Evolutionary conservation across 495 filamentous ascomycete species (phyloP).

Genomic region (Penicillium crystallinum): DNA sequence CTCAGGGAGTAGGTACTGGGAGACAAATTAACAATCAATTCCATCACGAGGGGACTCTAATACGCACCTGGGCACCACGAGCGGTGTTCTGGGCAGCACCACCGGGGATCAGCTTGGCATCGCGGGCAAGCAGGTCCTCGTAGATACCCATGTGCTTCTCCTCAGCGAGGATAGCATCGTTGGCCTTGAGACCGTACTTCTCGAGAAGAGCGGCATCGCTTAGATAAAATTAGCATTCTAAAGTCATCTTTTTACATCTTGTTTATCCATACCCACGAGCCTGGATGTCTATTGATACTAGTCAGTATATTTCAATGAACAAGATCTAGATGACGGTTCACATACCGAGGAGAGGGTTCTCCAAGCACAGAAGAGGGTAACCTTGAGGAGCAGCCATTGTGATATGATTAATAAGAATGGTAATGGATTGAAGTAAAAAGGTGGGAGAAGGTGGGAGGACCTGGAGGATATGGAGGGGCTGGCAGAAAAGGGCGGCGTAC

Average conservation of each 20-base stretch:
- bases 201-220: constrained; percentile 69
- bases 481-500: constrained; percentile 21
- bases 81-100: constrained; percentile 98
- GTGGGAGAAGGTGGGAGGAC: constrained; percentile 16
- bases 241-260: not conserved
- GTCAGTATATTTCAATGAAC: constrained; percentile 16
- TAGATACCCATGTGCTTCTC: constrained; percentile 83
- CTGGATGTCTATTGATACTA: constrained; percentile 69
- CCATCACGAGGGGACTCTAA: not conserved
- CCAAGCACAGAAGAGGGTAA: constrained; percentile 82
- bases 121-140: constrained; percentile 81
- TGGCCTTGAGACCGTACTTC: constrained; percentile 88
- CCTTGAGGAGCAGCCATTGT: constrained; percentile 68
- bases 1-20: constrained; percentile 80
- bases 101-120: constrained; percentile 91
- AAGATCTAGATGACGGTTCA: constrained; percentile 12
- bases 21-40: not conserved
- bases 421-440: constrained; percentile 11
- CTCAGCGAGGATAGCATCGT: constrained; percentile 96
- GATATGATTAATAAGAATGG: constrained; percentile 2
- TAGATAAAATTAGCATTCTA: not conserved
- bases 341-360: constrained; percentile 93
- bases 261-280: constrained; percentile 57
- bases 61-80: constrained; percentile 74
- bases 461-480: constrained; percentile 18